Evolutionary conservation across 2,329 filamentous ascomycete genomes (phyloP).

Genomic region (Sclerotinia spermophila): DNA sequence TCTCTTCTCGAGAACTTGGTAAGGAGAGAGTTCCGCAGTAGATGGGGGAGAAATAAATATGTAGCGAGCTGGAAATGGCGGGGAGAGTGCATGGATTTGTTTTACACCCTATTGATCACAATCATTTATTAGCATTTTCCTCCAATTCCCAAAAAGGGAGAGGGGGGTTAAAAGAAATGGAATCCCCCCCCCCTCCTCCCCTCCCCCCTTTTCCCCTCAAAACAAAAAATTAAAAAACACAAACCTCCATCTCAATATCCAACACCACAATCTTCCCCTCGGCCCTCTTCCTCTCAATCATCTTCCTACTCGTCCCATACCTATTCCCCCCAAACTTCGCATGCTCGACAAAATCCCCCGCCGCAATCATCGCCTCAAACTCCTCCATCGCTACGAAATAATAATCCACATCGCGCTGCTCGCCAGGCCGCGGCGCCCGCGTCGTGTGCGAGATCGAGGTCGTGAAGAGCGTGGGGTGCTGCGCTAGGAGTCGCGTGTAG

Average conservation of each 20-base stretch:
- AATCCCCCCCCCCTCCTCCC: no score
- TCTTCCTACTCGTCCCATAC: conserved; percentile 80
- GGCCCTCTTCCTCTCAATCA: conserved; percentile 66
- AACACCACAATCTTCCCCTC: conserved; percentile 74
- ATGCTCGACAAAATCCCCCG: conserved; percentile 76
- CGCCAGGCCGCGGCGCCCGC: conserved; percentile 68
- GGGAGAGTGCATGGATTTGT: conserved; percentile 65
- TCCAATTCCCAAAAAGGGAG: neutral
- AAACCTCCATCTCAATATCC: conserved; percentile 94
- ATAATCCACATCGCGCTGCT: conserved; percentile 76
- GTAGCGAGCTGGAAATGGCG: conserved; percentile 61
- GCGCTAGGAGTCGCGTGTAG: conserved; percentile 64
- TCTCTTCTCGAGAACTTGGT: conserved; percentile 69
- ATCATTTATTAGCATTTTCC: neutral
- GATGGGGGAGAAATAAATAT: conserved; percentile 82
- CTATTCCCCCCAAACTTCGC: conserved; percentile 81
- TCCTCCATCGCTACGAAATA: conserved; percentile 66
- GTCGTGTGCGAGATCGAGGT: conserved; percentile 74
- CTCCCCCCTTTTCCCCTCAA: no score
- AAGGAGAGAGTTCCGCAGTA: conserved; percentile 18
- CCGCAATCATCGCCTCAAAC: conserved; percentile 65
- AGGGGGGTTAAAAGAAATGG: neutral
- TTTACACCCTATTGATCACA: conserved; percentile 70
- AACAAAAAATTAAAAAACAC: conserved; percentile 21
- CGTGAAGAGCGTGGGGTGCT: conserved; percentile 53